These are phyloP conservation scores for Linaria vulgaris DNA, from an alignment of 257 asterid genomes.

Conservation along the genomic window DNA sequence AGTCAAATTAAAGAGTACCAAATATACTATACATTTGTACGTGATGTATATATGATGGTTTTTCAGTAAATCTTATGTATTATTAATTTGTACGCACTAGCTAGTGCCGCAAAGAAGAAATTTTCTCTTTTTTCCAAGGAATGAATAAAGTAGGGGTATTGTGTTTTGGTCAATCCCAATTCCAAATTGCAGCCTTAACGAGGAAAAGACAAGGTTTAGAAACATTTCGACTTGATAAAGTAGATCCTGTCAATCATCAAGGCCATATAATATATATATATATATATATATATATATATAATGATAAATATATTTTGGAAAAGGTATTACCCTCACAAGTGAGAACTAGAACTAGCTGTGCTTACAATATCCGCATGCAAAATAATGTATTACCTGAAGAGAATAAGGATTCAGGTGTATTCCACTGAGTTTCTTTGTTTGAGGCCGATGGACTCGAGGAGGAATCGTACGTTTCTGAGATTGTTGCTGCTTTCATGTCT, in stretches of 20 bases:
- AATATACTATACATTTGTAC: no score
- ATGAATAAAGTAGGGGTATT: constrained; percentile 22
- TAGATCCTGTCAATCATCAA: constrained; percentile 11
- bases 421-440: constrained; percentile 29
- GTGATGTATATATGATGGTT: no score
- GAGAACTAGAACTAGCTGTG: no score
- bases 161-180: constrained; percentile 35
- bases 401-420: constrained; percentile 29
- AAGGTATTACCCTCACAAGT: background rate
- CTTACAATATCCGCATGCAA: no score
- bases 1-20: no score
- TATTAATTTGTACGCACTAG: no score
- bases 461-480: constrained; percentile 41
- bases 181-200: constrained; percentile 28
- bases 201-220: constrained; percentile 34
- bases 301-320: no score
- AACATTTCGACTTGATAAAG: constrained; percentile 30
- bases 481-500: constrained; percentile 28
- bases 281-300: no score
- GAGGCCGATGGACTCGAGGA: constrained; percentile 40
- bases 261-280: no score
- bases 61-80: no score
- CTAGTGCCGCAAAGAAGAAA: constrained; percentile 2
- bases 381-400: constrained; percentile 33
- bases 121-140: background rate